A percentile compares a stretch with the other conserved stretches of the same genome.
phyloP scores from a whole-genome alignment of 2,329 filamentous ascomycete species.

The Aspergillus clavatus region DNA sequence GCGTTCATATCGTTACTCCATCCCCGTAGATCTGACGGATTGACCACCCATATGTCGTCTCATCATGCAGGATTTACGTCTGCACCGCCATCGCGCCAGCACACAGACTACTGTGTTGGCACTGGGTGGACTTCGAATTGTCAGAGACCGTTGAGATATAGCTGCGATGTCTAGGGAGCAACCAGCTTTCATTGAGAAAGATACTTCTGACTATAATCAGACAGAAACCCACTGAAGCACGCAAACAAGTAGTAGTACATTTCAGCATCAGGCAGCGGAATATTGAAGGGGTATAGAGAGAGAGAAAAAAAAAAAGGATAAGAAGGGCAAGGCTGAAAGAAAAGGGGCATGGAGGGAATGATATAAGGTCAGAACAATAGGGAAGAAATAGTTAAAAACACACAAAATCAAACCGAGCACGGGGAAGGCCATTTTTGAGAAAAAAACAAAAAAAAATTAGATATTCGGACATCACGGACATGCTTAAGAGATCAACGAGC shows the following conservation, averaged over 20 bases:
- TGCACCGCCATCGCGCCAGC: too few species aligned
- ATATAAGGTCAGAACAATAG: conserved; percentile 2
- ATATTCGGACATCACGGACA: neutral
- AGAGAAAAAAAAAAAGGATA: conserved; percentile 6
- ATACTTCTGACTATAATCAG: neutral
- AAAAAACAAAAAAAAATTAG: neutral
- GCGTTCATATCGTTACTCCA: too few species aligned
- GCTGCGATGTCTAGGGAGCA: neutral
- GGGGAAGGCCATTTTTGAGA: neutral
- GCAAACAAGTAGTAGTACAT: conserved; percentile 19
- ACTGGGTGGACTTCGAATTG: too few species aligned
- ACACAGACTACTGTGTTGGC: too few species aligned
- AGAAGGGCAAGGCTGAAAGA: too few species aligned
- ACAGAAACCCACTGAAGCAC: conserved; percentile 3
- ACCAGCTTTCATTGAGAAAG: neutral
- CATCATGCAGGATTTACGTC: too few species aligned
- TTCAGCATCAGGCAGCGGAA: conserved; percentile 5
- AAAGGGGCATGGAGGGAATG: conserved; percentile 5
- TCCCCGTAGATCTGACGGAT: too few species aligned
- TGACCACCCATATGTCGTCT: too few species aligned
- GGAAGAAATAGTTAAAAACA: conserved; percentile 6
- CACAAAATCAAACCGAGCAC: conserved; percentile 7
- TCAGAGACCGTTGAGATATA: too few species aligned
- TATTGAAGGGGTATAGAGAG: conserved; percentile 19
- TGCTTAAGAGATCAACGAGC: neutral